Evolutionary conservation across 306 rosid species (phyloP), one percentile per base, ranked within the genome.

Genomic region (Lathyrus sativus): DNA sequence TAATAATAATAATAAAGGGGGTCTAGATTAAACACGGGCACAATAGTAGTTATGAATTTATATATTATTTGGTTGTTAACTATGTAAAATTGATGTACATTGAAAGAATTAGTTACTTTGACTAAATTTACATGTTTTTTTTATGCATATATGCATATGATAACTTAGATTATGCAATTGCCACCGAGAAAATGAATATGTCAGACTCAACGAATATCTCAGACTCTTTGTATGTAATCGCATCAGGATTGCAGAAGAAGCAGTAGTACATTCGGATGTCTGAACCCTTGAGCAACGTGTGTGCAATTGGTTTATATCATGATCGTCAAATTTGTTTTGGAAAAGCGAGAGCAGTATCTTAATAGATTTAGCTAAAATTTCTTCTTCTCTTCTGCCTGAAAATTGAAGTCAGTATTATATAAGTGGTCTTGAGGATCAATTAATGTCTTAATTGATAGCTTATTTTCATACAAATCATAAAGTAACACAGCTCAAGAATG

Each of bases 361-460:
- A 22, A 63, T 42, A 7, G n/a, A 71, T 3, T 14, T 11, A 57
- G 26, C 64, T 65, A 71, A 73, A 78, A 71, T 54, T 78, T 70
- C 74, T 76, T 84, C 81, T 72, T 76, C 48, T 38, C 77, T 74
- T 75, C 76, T 3, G 22, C 68, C 91, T 86, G 89, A 74, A 80
- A 76, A 50, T 70, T 75, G 41, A 72, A 72, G 56, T 28, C 72
- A 76, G 62, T n/a, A 42, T 10, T 11, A 11, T 9, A 53, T 22
- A 35, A 37, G 39, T 71, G 18, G 14, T 74, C 48, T 29, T 17
- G 63, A 46, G 62, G 45, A 56, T 22, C 11, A 24, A 56, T 56
- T 3, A 65, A 8, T 60, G 9, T 7, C 45, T 46, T 66, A 18
- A 53, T 44, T 53, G 59, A 45, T 57, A 61, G 48, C 43, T 76